Evolutionary conservation across 1,284 basidiomycete genomes (phyloP), one percentile per base, ranked within the genome.

Genomic region (Leccinum angustisporum): DNA sequence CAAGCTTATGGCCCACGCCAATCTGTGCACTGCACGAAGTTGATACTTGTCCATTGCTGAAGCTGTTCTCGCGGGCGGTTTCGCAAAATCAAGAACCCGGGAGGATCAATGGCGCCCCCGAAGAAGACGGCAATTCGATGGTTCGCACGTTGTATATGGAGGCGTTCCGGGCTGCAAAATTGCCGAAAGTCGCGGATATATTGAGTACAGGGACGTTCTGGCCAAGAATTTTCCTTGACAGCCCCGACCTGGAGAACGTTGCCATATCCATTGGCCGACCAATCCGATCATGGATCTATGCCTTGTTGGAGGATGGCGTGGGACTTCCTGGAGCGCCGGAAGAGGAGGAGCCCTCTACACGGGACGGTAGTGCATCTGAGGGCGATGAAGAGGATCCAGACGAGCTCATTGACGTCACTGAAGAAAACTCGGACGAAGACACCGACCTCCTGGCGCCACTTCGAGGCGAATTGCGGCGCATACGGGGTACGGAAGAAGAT

Each of bases 221-320:
- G 88, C 85, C 87, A 5, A 78, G 80, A 36, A 70, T 86, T n/a
- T 91, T 90, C 70, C 80, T 94, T 25, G 91, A 94, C 62, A 83
- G 86, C 66, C 91, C 91, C 0, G 91, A 94, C 71, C 62, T 82
- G 43, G 87, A 91, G 72, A 84, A 81, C 1, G 85, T 87, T 7
- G 77, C 82, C 10, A 75, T 83, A 53, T 85, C 81, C 58, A 80
- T 93, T 30, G 86, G 85, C 6, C 74, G 85, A 18, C 82, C 84
- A 0, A 80, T 92, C 34, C 80, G 89, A n/a, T 70, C 77, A 53
- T 89, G 86, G 85, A 78, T 81, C 27, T 91, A 91, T 71, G 81
- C 90, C 0, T 76, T 93, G 21, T 68, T 94, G 46, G 83, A 90
- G 53, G 83, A 88, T 64, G 83, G 81, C 4, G 74, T 91, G 50